These are phyloP conservation scores for Thielaviopsis ethacetica DNA, from an alignment of 2,329 filamentous ascomycete genomes.

Conservation along the genomic window DNA sequence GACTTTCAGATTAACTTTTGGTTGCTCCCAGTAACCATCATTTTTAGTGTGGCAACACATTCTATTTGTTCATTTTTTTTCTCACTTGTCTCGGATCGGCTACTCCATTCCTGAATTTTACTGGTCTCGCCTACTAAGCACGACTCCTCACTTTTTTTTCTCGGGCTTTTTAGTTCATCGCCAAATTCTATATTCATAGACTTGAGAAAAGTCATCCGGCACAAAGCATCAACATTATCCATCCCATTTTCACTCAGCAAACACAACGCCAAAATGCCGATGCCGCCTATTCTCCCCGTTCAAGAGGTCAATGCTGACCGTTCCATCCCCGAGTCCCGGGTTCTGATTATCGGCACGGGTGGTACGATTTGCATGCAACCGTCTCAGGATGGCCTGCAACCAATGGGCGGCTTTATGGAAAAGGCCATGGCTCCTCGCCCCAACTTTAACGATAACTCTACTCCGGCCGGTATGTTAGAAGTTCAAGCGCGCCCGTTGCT, in stretches of 20 bases:
- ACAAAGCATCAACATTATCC: background rate
- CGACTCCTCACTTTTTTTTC: background rate
- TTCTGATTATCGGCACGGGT: constrained; percentile 82
- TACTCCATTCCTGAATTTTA: background rate
- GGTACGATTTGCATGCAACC: constrained; percentile 85
- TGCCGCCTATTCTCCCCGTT: constrained; percentile 9
- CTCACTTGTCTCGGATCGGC: background rate
- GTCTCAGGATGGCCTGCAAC: constrained; percentile 63
- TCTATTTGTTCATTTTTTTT: background rate
- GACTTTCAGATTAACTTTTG: background rate
- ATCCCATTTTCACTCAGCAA: background rate
- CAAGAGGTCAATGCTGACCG: constrained; percentile 18
- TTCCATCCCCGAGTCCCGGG: constrained; percentile 50
- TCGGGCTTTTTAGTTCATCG: background rate
- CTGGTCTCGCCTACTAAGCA: background rate
- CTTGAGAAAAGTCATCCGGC: background rate
- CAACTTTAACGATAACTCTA: constrained; percentile 59
- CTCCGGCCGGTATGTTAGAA: constrained; percentile 17
- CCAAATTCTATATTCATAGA: background rate
- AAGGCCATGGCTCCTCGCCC: constrained; percentile 67
- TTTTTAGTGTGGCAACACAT: background rate
- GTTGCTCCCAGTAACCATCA: background rate
- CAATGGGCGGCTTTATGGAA: constrained; percentile 65
- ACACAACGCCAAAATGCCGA: constrained; percentile 4
- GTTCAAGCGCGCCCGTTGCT: background rate